Conservation (phyloP, 768 basidiomycete genomes). For the Mycena leptocephala region DNA sequence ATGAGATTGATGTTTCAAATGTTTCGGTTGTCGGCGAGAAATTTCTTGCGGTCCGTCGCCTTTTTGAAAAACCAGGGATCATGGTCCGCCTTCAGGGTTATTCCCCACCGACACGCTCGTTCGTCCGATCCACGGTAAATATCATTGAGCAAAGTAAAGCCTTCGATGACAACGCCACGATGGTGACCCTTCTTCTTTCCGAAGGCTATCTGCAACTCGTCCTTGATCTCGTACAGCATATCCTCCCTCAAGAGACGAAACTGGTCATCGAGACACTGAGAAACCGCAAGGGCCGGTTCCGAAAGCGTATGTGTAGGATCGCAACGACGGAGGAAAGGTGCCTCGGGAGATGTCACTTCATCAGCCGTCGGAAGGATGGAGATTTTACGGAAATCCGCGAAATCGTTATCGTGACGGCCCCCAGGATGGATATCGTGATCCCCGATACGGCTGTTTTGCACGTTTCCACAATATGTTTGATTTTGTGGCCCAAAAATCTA, state of each 20-base stretch:
- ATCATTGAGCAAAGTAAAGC: conserved; percentile 50
- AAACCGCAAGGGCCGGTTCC: conserved; percentile 55
- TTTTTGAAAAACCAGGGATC: conserved; percentile 58
- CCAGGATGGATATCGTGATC: conserved; percentile 61
- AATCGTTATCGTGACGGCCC: conserved; percentile 82
- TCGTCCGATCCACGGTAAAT: conserved; percentile 35
- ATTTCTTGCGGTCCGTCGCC: conserved; percentile 54
- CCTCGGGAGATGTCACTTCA: conserved; percentile 63
- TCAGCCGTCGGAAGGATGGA: conserved; percentile 76
- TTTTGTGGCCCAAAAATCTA: conserved; percentile 43
- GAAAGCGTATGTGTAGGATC: conserved; percentile 60
- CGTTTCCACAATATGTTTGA: conserved; percentile 45
- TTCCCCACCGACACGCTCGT: conserved; percentile 53
- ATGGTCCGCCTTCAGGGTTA: conserved; percentile 54
- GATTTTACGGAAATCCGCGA: conserved; percentile 71
- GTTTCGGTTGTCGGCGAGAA: conserved; percentile 56
- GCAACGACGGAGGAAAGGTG: conserved; percentile 66
- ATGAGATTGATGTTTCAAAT: conserved; percentile 70
- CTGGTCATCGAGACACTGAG: conserved; percentile 71
- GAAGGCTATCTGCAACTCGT: conserved; percentile 65
- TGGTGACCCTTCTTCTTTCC: conserved; percentile 55
- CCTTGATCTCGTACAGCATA: conserved; percentile 71
- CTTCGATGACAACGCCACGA: conserved; percentile 55
- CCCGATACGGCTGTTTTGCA: conserved; percentile 5
- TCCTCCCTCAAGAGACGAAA: conserved; percentile 79